A percentile compares a stretch with the other conserved stretches of the same genome.
Conservation (phyloP, 1,284 basidiomycete genomes). For the Cronartium ribicola region DNA sequence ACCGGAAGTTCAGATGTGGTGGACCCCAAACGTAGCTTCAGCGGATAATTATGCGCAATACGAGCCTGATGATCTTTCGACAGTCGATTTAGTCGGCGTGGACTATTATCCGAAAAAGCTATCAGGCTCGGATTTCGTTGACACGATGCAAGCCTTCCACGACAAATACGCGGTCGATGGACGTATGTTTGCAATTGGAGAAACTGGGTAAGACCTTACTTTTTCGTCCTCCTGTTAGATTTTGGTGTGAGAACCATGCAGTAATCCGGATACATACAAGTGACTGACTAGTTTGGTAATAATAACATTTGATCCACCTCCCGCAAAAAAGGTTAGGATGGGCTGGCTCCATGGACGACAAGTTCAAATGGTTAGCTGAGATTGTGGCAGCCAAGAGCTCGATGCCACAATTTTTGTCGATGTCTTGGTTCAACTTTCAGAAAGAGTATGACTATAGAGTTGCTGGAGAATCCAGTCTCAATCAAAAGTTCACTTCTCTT, state of each 20-base stretch:
- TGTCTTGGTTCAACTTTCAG: conserved; percentile 52
- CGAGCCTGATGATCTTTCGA: conserved; percentile 48
- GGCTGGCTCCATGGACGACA: conserved; percentile 45
- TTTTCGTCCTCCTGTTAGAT: neutral
- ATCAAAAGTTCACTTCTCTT: neutral
- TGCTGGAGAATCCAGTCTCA: conserved; percentile 29
- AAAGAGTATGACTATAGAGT: conserved; percentile 46
- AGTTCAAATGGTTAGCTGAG: conserved; percentile 48
- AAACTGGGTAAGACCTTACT: conserved; percentile 46
- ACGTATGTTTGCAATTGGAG: conserved; percentile 52
- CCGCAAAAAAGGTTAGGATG: conserved; percentile 43
- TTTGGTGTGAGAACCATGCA: neutral
- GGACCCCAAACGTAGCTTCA: conserved; percentile 48
- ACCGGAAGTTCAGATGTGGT: conserved; percentile 50
- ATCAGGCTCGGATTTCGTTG: conserved; percentile 45
- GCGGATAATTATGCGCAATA: conserved; percentile 47
- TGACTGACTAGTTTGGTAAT: neutral
- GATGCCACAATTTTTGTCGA: conserved; percentile 49
- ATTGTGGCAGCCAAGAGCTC: conserved; percentile 44
- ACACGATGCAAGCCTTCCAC: conserved; percentile 51
- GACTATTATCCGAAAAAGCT: conserved; percentile 48
- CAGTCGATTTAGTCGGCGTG: conserved; percentile 50
- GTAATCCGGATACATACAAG: neutral
- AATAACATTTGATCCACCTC: neutral
- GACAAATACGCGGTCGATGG: conserved; percentile 48